phyloP scores from a whole-genome alignment of 805 yeast species.

The Metschnikowia kunwiensis region DNA sequence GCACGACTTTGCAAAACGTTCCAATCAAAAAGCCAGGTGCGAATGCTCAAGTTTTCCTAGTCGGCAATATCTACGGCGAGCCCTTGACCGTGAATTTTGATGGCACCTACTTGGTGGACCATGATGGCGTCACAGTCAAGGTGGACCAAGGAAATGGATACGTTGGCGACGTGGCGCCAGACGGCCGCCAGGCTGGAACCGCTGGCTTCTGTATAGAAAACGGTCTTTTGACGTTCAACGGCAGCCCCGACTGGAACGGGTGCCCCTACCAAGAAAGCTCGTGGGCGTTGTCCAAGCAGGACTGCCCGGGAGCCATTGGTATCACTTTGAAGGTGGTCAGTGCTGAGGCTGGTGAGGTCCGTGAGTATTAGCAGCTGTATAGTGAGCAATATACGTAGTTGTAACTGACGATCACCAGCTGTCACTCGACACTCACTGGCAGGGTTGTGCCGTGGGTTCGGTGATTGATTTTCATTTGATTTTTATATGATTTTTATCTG shows the following conservation, averaged over 20 bases:
- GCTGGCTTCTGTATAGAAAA: constrained; percentile 38
- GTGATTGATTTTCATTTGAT: neutral
- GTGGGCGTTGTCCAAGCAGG: constrained; percentile 22
- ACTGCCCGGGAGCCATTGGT: constrained; percentile 29
- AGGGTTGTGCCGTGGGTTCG: no score
- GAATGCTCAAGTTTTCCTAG: constrained; percentile 34
- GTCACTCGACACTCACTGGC: no score
- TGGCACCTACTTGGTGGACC: constrained; percentile 28
- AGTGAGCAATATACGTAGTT: no score
- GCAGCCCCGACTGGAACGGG: constrained; percentile 36
- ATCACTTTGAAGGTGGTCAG: constrained; percentile 24
- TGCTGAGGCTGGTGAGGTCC: neutral
- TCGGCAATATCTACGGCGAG: constrained; percentile 31
- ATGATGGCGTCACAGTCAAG: constrained; percentile 28
- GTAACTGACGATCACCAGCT: no score
- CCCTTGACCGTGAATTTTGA: constrained; percentile 25
- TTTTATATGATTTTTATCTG: no score
- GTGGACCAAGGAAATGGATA: constrained; percentile 31
- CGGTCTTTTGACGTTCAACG: constrained; percentile 36
- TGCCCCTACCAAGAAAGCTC: constrained; percentile 32
- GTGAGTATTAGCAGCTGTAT: no score
- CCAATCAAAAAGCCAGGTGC: constrained; percentile 27
- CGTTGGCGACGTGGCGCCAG: constrained; percentile 33
- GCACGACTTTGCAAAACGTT: constrained; percentile 25
- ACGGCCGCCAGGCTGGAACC: constrained; percentile 31